These are phyloP conservation scores for Ajuga reptans DNA, from an alignment of 305 asterid genomes.

Conservation along the genomic window DNA sequence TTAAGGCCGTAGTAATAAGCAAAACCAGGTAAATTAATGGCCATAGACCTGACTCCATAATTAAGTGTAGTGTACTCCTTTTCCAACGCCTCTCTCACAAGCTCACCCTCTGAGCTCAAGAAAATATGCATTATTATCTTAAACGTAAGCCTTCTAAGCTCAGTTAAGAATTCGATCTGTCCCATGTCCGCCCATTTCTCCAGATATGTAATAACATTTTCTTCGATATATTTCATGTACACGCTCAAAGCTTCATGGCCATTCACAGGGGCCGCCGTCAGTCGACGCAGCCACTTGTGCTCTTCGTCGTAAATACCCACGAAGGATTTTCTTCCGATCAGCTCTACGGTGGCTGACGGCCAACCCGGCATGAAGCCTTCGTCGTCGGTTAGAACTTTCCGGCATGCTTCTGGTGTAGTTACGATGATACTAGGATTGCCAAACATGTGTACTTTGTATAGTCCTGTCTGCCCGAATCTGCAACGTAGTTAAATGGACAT, in stretches of 20 bases:
- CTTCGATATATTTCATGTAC: constrained; percentile 63
- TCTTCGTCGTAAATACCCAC: constrained; percentile 49
- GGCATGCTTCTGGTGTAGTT: constrained; percentile 59
- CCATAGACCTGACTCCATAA: constrained; percentile 77
- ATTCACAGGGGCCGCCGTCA: constrained; percentile 70
- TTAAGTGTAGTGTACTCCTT: constrained; percentile 57
- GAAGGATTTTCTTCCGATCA: constrained; percentile 66
- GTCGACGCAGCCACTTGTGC: constrained; percentile 58
- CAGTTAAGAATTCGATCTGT: constrained; percentile 56
- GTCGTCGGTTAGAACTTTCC: constrained; percentile 57
- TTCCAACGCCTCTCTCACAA: constrained; percentile 48
- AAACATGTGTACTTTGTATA: constrained; percentile 69
- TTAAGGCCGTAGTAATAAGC: constrained; percentile 63
- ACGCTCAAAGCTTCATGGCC: constrained; percentile 62
- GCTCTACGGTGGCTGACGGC: constrained; percentile 61
- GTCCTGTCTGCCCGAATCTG: constrained; percentile 59
- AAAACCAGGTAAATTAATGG: constrained; percentile 71
- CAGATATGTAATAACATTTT: constrained; percentile 37
- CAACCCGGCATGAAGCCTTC: constrained; percentile 74
- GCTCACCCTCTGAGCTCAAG: constrained; percentile 53
- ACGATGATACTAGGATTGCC: constrained; percentile 72
- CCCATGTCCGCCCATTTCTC: constrained; percentile 66
- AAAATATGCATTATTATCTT: constrained; percentile 76
- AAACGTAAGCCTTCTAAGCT: constrained; percentile 63
- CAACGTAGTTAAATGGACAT: not conserved